A percentile compares a stretch with the other conserved stretches of the same genome.
phyloP scores from a whole-genome alignment of 2,329 filamentous ascomycete species.

The Tolypocladium ophioglossoides region DNA sequence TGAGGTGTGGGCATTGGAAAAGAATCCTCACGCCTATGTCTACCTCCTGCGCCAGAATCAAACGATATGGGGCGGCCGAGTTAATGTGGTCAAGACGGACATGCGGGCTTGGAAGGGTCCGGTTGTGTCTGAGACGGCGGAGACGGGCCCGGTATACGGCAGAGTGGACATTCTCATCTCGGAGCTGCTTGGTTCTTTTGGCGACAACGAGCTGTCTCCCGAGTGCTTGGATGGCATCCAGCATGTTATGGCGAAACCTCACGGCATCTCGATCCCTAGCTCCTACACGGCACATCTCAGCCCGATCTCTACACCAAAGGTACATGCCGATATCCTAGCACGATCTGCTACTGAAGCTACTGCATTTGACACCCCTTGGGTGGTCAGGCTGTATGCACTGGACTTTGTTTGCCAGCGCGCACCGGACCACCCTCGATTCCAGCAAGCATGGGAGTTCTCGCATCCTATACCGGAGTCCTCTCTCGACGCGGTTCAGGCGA shows the following conservation, averaged over 20 bases:
- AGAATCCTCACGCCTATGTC: constrained; percentile 96
- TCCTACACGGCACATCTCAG: constrained; percentile 90
- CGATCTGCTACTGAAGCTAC: constrained; percentile 51
- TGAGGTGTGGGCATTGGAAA: constrained; percentile 87
- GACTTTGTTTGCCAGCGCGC: constrained; percentile 67
- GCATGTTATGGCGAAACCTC: constrained; percentile 63
- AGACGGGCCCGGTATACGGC: constrained; percentile 38
- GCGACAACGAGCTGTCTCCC: constrained; percentile 91
- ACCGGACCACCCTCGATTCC: constrained; percentile 52
- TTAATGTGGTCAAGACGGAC: constrained; percentile 87
- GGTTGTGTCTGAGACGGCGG: constrained; percentile 30
- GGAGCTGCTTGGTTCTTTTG: constrained; percentile 89
- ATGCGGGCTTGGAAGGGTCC: constrained; percentile 96
- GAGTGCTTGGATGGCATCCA: constrained; percentile 96
- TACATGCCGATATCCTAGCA: constrained; percentile 68
- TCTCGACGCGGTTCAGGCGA: constrained; percentile 41
- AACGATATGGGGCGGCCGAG: constrained; percentile 66
- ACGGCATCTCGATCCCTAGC: constrained; percentile 87
- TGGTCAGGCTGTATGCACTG: constrained; percentile 82
- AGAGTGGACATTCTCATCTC: constrained; percentile 89
- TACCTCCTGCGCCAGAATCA: constrained; percentile 81
- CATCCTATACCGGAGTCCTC: constrained; percentile 59
- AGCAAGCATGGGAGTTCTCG: constrained; percentile 69
- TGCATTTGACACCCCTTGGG: constrained; percentile 86
- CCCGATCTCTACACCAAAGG: constrained; percentile 79